phyloP scores from a whole-genome alignment of 2,329 filamentous ascomycete species.

The Purpureocillium takamizusanense region DNA sequence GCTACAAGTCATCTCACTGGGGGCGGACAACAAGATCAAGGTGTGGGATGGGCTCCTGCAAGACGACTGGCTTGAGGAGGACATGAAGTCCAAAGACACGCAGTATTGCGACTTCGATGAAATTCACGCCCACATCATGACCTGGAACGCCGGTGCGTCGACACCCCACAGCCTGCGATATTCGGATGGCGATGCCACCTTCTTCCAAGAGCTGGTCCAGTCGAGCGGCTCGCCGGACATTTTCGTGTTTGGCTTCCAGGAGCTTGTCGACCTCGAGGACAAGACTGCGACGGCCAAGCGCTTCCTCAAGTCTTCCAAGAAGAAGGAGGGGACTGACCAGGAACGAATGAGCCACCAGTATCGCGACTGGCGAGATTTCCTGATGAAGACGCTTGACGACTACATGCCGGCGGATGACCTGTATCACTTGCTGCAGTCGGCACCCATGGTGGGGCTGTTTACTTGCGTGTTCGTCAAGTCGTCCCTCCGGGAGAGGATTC shows the following conservation, averaged over 20 bases:
- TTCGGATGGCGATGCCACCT: conserved; percentile 59
- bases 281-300: conserved; percentile 97
- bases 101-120: conserved; percentile 83
- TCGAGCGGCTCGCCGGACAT: conserved; percentile 78
- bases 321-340: conserved; percentile 69
- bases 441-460: conserved; percentile 83
- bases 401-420: conserved; percentile 67
- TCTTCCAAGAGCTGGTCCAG: conserved; percentile 72
- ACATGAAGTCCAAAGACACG: conserved; percentile 76
- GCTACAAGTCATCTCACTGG: conserved; percentile 76
- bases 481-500: conserved; percentile 65
- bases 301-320: conserved; percentile 75
- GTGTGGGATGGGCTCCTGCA: conserved; percentile 89
- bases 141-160: conserved; percentile 95
- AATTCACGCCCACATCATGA: conserved; percentile 71
- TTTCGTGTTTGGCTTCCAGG: conserved; percentile 92
- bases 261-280: conserved; percentile 95
- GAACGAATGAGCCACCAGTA: conserved; percentile 97
- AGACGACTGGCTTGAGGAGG: conserved; percentile 86
- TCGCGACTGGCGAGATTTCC: conserved; percentile 88
- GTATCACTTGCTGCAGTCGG: conserved; percentile 81
- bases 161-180: conserved; percentile 77
- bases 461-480: conserved; percentile 92
- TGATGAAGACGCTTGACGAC: conserved; percentile 74
- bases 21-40: conserved; percentile 75